These are phyloP conservation scores for Rhizoclosmatium sp. DNA, from an alignment of 192 early-diverging fungal genomes.

Conservation along the genomic window DNA sequence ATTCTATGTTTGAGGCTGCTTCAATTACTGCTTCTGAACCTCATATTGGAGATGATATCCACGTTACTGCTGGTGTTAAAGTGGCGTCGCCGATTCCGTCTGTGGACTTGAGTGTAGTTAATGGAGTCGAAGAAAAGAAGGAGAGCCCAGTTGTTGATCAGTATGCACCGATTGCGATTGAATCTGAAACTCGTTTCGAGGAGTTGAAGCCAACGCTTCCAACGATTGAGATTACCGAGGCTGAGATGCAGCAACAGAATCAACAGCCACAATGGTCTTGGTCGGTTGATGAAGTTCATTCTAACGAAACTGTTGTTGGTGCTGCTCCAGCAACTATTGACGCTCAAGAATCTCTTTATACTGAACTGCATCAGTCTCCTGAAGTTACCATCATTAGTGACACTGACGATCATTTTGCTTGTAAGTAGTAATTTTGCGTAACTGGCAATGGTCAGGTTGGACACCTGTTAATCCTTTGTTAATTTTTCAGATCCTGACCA, in stretches of 20 bases:
- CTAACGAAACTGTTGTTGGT: not conserved
- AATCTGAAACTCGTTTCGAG: not conserved
- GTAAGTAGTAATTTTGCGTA: constrained; percentile 1
- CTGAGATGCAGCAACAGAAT: not conserved
- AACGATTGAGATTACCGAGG: not conserved
- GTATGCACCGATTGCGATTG: too few relatives aligned
- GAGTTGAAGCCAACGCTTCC: not conserved
- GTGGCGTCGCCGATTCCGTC: too few relatives aligned
- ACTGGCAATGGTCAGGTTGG: not conserved
- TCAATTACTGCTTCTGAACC: too few relatives aligned
- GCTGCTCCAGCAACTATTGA: too few relatives aligned
- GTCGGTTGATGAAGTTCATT: not conserved
- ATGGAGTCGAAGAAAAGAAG: too few relatives aligned
- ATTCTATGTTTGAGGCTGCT: too few relatives aligned
- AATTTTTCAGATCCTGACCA: constrained; percentile 3
- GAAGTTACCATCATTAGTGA: constrained; percentile 2
- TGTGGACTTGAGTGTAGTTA: too few relatives aligned
- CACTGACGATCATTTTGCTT: constrained; percentile 20
- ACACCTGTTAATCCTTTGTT: not conserved
- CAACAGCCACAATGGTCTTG: not conserved
- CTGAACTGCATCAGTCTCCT: too few relatives aligned
- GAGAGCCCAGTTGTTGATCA: too few relatives aligned
- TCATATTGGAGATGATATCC: too few relatives aligned
- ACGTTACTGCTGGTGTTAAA: too few relatives aligned
- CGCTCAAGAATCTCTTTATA: too few relatives aligned